Base-by-base conservation (phyloP, 148 eudicot species). In the Rhododendron simsii region DNA sequence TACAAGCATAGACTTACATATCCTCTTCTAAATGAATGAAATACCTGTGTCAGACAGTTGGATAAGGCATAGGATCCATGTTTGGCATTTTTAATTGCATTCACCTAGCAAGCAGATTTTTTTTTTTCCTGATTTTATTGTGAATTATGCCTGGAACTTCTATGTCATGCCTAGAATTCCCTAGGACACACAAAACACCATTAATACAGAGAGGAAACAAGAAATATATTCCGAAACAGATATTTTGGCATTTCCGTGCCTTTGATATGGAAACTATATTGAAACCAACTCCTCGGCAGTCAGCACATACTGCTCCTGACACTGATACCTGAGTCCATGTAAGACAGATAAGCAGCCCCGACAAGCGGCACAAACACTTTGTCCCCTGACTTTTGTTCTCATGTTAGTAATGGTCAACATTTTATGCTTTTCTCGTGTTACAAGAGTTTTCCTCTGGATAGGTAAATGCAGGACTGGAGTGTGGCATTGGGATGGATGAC, bases 381-480 rank as follows among this genome's bases (percentile, higher is more conserved):
- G n/a, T 83, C 44, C 51, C 23, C 20, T 14, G n/a, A 16, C 59
- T 28, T 12, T 1, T 67, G 13, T 39, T 83, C 35, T 69, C 50
- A 8, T 2, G 23, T 20, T 37, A 15, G 39, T 67, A 12, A 23
- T 82, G 14, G 67, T 41, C 23, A 65, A 10, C 78, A 67, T 65
- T 63, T 28, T 71, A 44, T 47, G 2, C 11, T 39, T 47, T 50
- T 71, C 80, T 75, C n/a, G 2, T 26, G 4, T 26, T 51, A 61
- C 33, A 83, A 39, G 12, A 78, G 8, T 35, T 15, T 39, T 41
- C 81, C 75, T 81, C 47, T 86, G 86, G 71, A 83, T 93, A 97
- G 99, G 98, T 95, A 84, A 93, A 90, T 88, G 92, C 91, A 80
- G 99, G 99, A 78, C 91, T 97, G 15, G 99, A 97, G 80, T 97